Percentiles rank a stretch among this genome's conserved stretches.
These are phyloP conservation scores for Alternaria conjuncta DNA, from an alignment of 2,329 filamentous ascomycete species.

Conservation along the genomic window DNA sequence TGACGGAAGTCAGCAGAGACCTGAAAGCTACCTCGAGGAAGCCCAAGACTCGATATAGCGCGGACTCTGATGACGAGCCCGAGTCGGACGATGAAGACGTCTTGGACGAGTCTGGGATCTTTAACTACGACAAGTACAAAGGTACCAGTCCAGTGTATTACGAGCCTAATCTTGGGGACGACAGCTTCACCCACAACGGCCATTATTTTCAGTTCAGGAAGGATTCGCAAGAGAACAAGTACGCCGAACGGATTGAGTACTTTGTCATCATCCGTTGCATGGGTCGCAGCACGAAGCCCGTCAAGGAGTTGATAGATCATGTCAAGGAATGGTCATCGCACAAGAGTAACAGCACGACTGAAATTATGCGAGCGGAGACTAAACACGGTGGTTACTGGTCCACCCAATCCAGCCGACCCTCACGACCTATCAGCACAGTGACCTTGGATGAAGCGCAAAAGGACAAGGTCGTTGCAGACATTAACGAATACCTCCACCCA, in stretches of 20 bases:
- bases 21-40: constrained; percentile 51
- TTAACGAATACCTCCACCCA: constrained; percentile 79
- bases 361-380: constrained; percentile 53
- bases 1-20: constrained; percentile 43
- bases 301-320: constrained; percentile 55
- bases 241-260: constrained; percentile 2
- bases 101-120: constrained; percentile 42
- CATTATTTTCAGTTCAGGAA: constrained; percentile 51
- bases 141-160: constrained; percentile 57
- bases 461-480: constrained; percentile 69
- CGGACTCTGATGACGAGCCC: constrained; percentile 2
- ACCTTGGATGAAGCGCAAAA: constrained; percentile 74
- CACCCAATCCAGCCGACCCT: constrained; percentile 61
- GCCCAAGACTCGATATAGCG: constrained; percentile 19
- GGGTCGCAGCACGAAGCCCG: constrained; percentile 56
- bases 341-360: constrained; percentile 53
- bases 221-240: constrained; percentile 22
- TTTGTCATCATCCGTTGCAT: constrained; percentile 50
- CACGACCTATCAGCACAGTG: constrained; percentile 76
- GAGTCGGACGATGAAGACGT: constrained; percentile 27
- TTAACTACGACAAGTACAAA: constrained; percentile 59
- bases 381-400: constrained; percentile 46
- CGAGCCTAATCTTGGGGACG: constrained; percentile 56
- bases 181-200: constrained; percentile 54
- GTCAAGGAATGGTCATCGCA: constrained; percentile 54